Percentiles rank a stretch among this genome's conserved stretches.
These are phyloP conservation scores for Apiotrichum brassicae DNA, from an alignment of 1,284 basidiomycete species.

Conservation along the genomic window DNA sequence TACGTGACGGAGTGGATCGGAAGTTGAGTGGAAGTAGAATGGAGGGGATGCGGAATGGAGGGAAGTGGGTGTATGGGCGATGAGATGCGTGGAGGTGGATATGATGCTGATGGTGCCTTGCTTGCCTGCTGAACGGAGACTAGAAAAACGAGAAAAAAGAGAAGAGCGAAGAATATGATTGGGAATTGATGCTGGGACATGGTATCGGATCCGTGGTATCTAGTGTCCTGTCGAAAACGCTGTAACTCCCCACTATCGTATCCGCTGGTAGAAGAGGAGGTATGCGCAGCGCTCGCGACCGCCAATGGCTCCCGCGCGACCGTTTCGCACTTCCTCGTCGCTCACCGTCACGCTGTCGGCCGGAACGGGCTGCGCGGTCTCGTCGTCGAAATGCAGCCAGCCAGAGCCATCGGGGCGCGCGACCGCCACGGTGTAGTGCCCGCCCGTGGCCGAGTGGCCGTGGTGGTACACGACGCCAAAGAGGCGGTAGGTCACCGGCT, in stretches of 20 bases:
- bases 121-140: background rate
- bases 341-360: slow-evolving; percentile 68
- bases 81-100: background rate
- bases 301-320: slow-evolving; percentile 52
- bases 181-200: too few species aligned
- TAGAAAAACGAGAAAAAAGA: background rate
- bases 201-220: background rate
- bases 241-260: slow-evolving; percentile 12
- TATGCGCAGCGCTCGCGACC: slow-evolving; percentile 59
- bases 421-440: slow-evolving; percentile 93
- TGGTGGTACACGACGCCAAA: slow-evolving; percentile 95
- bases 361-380: slow-evolving; percentile 71
- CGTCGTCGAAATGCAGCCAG: slow-evolving; percentile 94
- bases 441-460: slow-evolving; percentile 80
- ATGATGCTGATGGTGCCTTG: background rate
- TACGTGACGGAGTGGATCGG: background rate
- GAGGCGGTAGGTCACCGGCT: slow-evolving; percentile 65
- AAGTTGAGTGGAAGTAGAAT: background rate
- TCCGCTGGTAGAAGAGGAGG: slow-evolving; percentile 70
- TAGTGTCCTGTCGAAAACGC: background rate
- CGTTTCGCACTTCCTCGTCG: slow-evolving; percentile 46
- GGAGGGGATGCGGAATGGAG: background rate
- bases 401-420: slow-evolving; percentile 59
- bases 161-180: background rate
- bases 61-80: background rate